phyloP scores from a whole-genome alignment of 371 early-diverging fungal genomes.

The Quaeritorhiza haematococci region DNA sequence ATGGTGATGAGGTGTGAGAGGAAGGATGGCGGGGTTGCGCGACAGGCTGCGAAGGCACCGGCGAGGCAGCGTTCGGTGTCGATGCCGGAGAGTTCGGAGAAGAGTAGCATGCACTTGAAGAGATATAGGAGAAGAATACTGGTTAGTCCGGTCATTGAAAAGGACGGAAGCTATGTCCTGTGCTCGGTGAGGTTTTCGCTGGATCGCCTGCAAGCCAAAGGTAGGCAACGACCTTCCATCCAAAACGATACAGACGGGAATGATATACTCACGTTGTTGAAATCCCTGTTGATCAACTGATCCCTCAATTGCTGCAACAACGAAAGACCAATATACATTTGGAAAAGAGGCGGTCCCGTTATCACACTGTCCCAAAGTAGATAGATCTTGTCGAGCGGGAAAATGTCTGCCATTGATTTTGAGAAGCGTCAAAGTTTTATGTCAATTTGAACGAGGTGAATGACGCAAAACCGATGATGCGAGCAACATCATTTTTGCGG shows the following conservation, averaged over 20 bases:
- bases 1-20: no score
- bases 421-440: not conserved
- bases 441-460: not conserved
- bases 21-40: slow-evolving; percentile 17
- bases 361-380: slow-evolving; percentile 74
- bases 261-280: slow-evolving; percentile 19
- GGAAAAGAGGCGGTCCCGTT: slow-evolving; percentile 58
- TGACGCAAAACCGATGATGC: not conserved
- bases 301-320: slow-evolving; percentile 61
- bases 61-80: slow-evolving; percentile 21
- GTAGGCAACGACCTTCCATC: no score
- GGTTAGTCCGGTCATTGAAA: not conserved
- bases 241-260: no score
- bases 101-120: slow-evolving; percentile 19
- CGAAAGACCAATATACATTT: slow-evolving; percentile 64
- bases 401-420: slow-evolving; percentile 50
- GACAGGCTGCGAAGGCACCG: slow-evolving; percentile 8
- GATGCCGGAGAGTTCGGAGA: slow-evolving; percentile 19
- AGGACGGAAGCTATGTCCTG: not conserved
- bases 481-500: not conserved
- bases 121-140: no score
- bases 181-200: not conserved
- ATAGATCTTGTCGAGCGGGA: slow-evolving; percentile 71
- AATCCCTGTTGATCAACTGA: slow-evolving; percentile 15
- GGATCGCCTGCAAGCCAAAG: no score